A percentile compares a stretch with the other conserved stretches of the same genome.
Evolutionary conservation across 345 rosid species (phyloP).

Genomic region (Moricandia arvensis): DNA sequence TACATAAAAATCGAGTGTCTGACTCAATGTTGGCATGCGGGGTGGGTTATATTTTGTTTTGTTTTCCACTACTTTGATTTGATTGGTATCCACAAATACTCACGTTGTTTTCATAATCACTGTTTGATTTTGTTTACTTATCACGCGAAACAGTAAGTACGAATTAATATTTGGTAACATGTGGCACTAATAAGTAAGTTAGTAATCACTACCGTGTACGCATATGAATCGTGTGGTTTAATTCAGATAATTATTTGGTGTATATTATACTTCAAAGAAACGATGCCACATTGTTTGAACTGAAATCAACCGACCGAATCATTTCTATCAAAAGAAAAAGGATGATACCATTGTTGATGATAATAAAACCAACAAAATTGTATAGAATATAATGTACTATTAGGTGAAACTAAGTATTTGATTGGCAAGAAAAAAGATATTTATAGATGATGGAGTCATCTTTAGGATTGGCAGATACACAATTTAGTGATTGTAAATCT

Average conservation of each 20-base stretch:
- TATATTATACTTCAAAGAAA: constrained; percentile 22
- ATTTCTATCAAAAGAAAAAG: background rate
- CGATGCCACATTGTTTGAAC: constrained; percentile 4
- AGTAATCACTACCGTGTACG: background rate
- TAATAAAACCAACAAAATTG: background rate
- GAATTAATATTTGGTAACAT: constrained; percentile 6
- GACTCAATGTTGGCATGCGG: constrained; percentile 32
- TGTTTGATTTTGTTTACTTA: background rate
- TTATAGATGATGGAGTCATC: background rate
- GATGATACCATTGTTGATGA: background rate
- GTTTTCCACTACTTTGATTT: background rate
- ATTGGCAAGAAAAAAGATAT: background rate
- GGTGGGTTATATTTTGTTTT: background rate
- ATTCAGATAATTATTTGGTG: constrained; percentile 4
- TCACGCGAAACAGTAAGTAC: background rate
- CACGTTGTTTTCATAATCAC: background rate
- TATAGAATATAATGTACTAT: background rate
- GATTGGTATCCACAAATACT: constrained; percentile 13
- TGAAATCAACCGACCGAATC: background rate
- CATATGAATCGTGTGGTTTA: constrained; percentile 13
- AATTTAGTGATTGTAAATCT: background rate
- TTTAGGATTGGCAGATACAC: background rate
- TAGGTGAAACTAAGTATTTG: background rate
- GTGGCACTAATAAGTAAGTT: constrained; percentile 10
- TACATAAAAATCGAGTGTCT: background rate